These are phyloP conservation scores for Agrocybe chaxingu DNA, from an alignment of 768 basidiomycete genomes.

Conservation along the genomic window DNA sequence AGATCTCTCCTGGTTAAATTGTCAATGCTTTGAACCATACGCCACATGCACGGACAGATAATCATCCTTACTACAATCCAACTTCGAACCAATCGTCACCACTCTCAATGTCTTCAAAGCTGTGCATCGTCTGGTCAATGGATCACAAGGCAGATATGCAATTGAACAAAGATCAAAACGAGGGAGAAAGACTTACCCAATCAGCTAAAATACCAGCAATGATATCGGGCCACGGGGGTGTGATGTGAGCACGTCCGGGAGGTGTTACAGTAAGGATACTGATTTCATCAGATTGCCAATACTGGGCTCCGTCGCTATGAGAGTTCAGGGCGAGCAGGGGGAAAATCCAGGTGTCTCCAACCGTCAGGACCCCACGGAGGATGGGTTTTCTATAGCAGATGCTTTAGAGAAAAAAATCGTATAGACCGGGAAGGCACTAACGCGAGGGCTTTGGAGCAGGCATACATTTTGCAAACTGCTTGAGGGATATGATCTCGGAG, in stretches of 20 bases:
- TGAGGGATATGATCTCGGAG: constrained; percentile 13
- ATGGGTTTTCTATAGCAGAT: constrained; percentile 15
- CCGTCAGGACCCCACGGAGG: constrained; percentile 22
- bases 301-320: constrained; percentile 16
- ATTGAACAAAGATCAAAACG: not conserved
- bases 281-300: constrained; percentile 11
- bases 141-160: not conserved
- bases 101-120: constrained; percentile 14
- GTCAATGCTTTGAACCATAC: too few species aligned
- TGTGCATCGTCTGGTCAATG: constrained; percentile 13
- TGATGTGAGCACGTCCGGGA: constrained; percentile 3
- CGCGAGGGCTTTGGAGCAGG: constrained; percentile 16
- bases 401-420: constrained; percentile 6
- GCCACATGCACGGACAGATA: too few species aligned
- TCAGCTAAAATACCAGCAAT: constrained; percentile 19
- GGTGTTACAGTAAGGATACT: constrained; percentile 1
- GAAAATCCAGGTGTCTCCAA: constrained; percentile 22
- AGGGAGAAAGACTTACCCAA: constrained; percentile 10
- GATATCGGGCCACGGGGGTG: constrained; percentile 16
- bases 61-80: too few species aligned
- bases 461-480: constrained; percentile 16
- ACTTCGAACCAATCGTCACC: constrained; percentile 15
- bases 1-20: too few species aligned
- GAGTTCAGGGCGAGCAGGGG: constrained; percentile 13
- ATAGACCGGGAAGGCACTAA: constrained; percentile 9